phyloP scores from a whole-genome alignment of 257 asterid genomes.

The Salvia miltiorrhiza region DNA sequence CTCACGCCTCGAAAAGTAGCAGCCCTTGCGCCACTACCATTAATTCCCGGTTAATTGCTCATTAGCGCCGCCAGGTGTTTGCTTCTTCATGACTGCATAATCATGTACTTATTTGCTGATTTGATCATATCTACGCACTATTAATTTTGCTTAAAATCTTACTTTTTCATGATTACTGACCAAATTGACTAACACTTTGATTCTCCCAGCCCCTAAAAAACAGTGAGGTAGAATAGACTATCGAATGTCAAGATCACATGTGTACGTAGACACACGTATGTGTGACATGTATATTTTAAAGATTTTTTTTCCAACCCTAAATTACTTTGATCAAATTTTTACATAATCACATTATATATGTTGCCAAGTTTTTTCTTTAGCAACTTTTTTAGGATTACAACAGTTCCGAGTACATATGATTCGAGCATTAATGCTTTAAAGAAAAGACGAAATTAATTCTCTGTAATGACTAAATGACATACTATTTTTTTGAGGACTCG shows the following conservation, averaged over 20 bases:
- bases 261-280: neutral
- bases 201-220: too few relatives aligned
- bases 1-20: slow-evolving; percentile 32
- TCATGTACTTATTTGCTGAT: neutral
- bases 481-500: too few relatives aligned
- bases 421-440: too few relatives aligned
- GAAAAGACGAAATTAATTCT: too few relatives aligned
- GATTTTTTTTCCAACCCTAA: too few relatives aligned
- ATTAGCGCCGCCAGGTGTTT: neutral
- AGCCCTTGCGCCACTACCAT: neutral
- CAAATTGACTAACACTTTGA: neutral
- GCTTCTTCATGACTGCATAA: neutral
- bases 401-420: too few relatives aligned
- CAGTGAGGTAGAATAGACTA: neutral
- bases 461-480: too few relatives aligned
- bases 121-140: neutral
- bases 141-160: neutral
- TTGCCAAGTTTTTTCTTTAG: too few relatives aligned
- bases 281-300: too few relatives aligned
- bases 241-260: neutral
- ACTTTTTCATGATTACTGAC: neutral
- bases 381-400: too few relatives aligned
- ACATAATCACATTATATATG: too few relatives aligned
- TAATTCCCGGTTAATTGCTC: neutral
- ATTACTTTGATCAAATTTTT: too few relatives aligned